Conservation (phyloP, 202 grass and related monocot genomes). For the Zoysia matrella region DNA sequence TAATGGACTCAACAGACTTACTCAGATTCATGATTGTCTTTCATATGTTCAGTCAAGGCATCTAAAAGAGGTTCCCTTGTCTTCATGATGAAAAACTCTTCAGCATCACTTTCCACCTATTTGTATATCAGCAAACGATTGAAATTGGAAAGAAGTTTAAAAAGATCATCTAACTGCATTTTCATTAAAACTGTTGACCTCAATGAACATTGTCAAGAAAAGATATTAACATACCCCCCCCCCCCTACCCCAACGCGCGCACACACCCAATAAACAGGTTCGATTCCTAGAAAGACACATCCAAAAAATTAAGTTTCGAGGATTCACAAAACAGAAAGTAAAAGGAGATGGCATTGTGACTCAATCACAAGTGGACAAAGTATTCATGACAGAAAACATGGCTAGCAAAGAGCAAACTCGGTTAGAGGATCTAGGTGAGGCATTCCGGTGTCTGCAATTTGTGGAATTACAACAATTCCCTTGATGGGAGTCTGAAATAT, state of each 20-base stretch:
- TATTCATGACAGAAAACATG: background rate
- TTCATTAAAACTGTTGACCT: background rate
- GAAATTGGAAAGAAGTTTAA: background rate
- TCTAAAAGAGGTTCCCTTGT: conserved; percentile 74
- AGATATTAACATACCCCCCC: conserved; percentile 34
- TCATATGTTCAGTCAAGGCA: conserved; percentile 72
- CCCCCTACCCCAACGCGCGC: no score
- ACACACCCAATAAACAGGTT: conserved; percentile 74
- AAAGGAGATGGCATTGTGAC: background rate
- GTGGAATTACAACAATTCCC: no score
- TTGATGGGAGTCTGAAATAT: no score
- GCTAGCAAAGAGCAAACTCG: no score
- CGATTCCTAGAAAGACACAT: conserved; percentile 48
- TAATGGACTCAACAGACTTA: conserved; percentile 22
- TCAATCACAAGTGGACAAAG: background rate
- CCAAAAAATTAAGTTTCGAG: background rate
- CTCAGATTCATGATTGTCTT: conserved; percentile 79
- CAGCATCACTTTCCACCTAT: conserved; percentile 77
- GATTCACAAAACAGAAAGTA: background rate
- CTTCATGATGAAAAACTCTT: conserved; percentile 75
- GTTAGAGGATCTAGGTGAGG: no score
- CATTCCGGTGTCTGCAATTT: no score
- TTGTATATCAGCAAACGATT: background rate
- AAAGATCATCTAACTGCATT: background rate
- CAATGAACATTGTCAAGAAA: conserved; percentile 3